Conservation (phyloP, 2,329 filamentous ascomycete species). For the Stagonosporopsis chrysanthemi region DNA sequence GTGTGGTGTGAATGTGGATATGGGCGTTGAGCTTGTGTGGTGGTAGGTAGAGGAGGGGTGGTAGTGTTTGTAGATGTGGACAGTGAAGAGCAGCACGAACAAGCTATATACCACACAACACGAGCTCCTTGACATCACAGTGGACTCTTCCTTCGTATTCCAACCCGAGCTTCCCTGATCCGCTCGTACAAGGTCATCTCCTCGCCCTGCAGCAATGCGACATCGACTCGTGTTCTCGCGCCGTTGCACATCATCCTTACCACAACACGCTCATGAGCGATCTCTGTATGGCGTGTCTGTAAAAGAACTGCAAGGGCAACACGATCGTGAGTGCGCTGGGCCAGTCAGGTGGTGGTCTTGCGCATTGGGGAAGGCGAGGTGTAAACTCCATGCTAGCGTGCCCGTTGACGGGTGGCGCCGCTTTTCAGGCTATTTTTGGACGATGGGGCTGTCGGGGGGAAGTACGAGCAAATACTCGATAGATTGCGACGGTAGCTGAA, state of each 20-base stretch:
- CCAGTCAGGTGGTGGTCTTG: background rate
- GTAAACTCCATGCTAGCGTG: constrained; percentile 10
- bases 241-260: background rate
- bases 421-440: constrained; percentile 7
- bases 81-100: background rate
- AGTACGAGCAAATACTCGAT: no score
- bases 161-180: background rate
- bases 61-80: background rate
- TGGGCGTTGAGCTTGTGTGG: background rate
- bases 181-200: background rate
- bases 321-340: background rate
- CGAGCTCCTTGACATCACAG: background rate
- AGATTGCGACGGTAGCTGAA: no score
- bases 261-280: background rate
- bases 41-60: no score
- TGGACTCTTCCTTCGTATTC: background rate
- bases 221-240: no score
- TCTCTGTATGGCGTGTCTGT: background rate
- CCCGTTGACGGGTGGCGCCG: background rate
- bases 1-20: background rate
- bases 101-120: background rate
- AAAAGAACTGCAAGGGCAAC: background rate
- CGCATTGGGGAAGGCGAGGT: constrained; percentile 2
- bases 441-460: no score
- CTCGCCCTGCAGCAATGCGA: background rate